Percentiles rank a stretch among this genome's conserved stretches.
Conservation (phyloP, 2,329 filamentous ascomycete species). For the Chalara sp. region DNA sequence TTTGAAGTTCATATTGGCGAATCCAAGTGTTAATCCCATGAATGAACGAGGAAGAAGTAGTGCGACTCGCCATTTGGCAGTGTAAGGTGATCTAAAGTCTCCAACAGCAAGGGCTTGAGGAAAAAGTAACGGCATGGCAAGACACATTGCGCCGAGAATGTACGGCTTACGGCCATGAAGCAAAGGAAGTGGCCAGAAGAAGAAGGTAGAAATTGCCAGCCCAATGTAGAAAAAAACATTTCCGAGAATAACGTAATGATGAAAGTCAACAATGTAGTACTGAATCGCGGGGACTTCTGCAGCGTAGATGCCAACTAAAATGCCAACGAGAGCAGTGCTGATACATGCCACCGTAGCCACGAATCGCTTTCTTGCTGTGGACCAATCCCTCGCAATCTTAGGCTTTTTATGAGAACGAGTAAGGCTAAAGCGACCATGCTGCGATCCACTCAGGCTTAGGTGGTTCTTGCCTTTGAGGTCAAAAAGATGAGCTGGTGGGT, state of each 20-base stretch:
- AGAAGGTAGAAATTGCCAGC: constrained; percentile 61
- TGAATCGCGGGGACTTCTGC: constrained; percentile 75
- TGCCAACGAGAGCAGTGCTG: constrained; percentile 64
- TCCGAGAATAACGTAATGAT: constrained; percentile 62
- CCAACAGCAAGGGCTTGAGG: constrained; percentile 66
- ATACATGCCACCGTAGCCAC: constrained; percentile 63
- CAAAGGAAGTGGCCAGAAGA: constrained; percentile 68
- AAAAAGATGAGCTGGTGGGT: constrained; percentile 10
- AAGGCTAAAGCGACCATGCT: constrained; percentile 43
- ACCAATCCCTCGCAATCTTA: constrained; percentile 69
- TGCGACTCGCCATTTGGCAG: constrained; percentile 48
- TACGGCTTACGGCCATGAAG: constrained; percentile 75
- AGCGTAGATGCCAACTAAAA: constrained; percentile 69
- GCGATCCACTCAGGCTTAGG: constrained; percentile 41
- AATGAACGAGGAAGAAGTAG: constrained; percentile 57
- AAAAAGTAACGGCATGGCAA: constrained; percentile 68
- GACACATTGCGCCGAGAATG: constrained; percentile 58
- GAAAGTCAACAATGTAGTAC: constrained; percentile 64
- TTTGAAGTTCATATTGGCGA: constrained; percentile 72
- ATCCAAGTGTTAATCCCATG: constrained; percentile 64
- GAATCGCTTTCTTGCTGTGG: constrained; percentile 57
- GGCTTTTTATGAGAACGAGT: constrained; percentile 49
- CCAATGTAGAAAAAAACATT: constrained; percentile 69
- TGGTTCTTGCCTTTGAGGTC: constrained; percentile 45
- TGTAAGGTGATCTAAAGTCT: constrained; percentile 46